Evolutionary conservation across 352 stramenopile species (phyloP).

Genomic region (Peronospora farinosa): DNA sequence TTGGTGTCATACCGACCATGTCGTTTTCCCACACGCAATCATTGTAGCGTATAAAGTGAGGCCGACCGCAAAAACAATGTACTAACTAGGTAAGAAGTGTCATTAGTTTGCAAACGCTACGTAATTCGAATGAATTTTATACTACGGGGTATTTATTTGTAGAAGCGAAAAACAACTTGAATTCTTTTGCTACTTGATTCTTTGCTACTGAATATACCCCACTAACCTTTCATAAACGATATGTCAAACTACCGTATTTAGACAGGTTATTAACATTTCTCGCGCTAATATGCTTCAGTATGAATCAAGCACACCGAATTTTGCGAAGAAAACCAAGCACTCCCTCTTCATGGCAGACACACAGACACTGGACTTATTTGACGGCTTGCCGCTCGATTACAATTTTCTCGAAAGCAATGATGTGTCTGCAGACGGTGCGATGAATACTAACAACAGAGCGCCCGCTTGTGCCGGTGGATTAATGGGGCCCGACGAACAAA

Average conservation of each 20-base stretch:
- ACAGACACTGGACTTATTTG: slow-evolving; percentile 40
- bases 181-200: too few relatives aligned
- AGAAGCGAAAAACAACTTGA: background rate
- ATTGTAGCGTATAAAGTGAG: slow-evolving; percentile 8
- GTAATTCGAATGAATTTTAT: background rate
- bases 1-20: slow-evolving; percentile 18
- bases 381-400: slow-evolving; percentile 48
- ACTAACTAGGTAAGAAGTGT: slow-evolving; percentile 15
- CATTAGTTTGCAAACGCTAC: slow-evolving; percentile 8
- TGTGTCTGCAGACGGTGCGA: background rate
- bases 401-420: slow-evolving; percentile 32
- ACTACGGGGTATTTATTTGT: background rate
- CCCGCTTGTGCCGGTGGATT: slow-evolving; percentile 5
- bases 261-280: background rate
- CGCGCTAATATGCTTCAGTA: background rate
- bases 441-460: slow-evolving; percentile 1
- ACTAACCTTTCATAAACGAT: background rate
- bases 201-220: background rate
- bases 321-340: slow-evolving; percentile 4
- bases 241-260: background rate
- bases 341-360: slow-evolving; percentile 33
- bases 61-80: slow-evolving; percentile 3
- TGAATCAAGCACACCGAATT: background rate
- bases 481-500: slow-evolving; percentile 32
- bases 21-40: slow-evolving; percentile 25